These are phyloP conservation scores for Boletus pseudo-olivaceus DNA, from an alignment of 768 basidiomycete genomes.

Conservation along the genomic window DNA sequence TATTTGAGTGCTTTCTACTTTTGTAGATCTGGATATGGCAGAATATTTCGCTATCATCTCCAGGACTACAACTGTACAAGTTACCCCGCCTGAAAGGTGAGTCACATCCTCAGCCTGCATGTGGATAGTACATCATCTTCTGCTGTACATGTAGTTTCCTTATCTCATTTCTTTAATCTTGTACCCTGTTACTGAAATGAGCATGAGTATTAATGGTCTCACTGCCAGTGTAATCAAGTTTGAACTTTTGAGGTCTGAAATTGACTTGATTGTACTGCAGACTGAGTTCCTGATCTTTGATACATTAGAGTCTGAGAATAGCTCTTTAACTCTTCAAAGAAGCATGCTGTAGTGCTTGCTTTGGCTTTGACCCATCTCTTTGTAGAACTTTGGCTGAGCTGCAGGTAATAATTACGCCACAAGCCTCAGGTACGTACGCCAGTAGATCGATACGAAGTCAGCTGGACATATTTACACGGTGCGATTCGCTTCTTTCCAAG, in stretches of 20 bases:
- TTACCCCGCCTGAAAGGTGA: neutral
- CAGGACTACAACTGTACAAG: neutral
- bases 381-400: neutral
- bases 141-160: too few species aligned
- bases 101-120: neutral
- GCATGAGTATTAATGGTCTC: neutral
- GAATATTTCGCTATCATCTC: neutral
- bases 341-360: neutral
- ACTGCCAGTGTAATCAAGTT: neutral
- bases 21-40: conserved; percentile 1
- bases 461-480: neutral
- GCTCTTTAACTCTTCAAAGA: neutral
- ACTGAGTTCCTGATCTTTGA: neutral
- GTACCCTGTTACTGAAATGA: neutral
- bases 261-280: neutral
- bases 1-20: neutral
- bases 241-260: too few species aligned
- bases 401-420: neutral
- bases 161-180: neutral
- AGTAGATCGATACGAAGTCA: neutral
- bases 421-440: neutral
- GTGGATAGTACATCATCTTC: neutral
- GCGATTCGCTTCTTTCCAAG: neutral
- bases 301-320: too few species aligned
- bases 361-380: too few species aligned